These are phyloP conservation scores for Cutaneotrichosporon curvatum DNA, from an alignment of 1,284 basidiomycete genomes.

Conservation along the genomic window DNA sequence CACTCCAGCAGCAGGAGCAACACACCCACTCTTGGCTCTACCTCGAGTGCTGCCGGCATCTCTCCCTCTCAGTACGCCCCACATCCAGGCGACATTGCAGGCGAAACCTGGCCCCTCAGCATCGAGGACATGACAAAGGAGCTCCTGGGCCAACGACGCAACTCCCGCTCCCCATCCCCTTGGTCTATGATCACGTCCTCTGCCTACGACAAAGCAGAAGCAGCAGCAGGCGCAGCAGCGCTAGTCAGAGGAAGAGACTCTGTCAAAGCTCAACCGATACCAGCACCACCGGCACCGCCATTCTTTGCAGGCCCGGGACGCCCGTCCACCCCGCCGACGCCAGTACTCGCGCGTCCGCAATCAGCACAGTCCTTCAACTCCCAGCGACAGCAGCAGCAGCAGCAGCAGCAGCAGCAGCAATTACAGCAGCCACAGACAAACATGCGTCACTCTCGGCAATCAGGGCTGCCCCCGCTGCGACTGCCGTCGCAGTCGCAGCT, in stretches of 20 bases:
- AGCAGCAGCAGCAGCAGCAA: neutral
- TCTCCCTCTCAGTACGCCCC: constrained; percentile 8
- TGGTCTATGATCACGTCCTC: constrained; percentile 4
- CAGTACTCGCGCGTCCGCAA: neutral
- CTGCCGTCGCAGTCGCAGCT: neutral
- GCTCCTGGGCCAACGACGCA: constrained; percentile 13
- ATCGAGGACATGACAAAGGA: constrained; percentile 17
- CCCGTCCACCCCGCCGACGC: neutral
- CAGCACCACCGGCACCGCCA: neutral
- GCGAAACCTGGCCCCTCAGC: constrained; percentile 13
- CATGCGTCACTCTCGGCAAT: neutral
- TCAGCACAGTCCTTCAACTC: neutral
- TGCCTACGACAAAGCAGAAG: constrained; percentile 9
- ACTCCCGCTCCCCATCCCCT: constrained; percentile 1
- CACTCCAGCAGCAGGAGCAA: neutral
- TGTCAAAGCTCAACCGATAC: neutral
- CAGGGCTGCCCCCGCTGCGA: constrained; percentile 1
- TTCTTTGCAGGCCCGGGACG: neutral
- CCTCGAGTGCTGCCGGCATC: too few relatives aligned
- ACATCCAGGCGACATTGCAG: constrained; percentile 12
- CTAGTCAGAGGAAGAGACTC: too few relatives aligned
- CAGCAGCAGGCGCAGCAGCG: too few relatives aligned
- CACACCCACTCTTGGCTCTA: neutral
- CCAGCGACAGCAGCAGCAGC: neutral
- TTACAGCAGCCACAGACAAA: neutral